phyloP scores from a whole-genome alignment of 2,329 filamentous ascomycete genomes.

The Paraphaeosphaeria sporulosa region DNA sequence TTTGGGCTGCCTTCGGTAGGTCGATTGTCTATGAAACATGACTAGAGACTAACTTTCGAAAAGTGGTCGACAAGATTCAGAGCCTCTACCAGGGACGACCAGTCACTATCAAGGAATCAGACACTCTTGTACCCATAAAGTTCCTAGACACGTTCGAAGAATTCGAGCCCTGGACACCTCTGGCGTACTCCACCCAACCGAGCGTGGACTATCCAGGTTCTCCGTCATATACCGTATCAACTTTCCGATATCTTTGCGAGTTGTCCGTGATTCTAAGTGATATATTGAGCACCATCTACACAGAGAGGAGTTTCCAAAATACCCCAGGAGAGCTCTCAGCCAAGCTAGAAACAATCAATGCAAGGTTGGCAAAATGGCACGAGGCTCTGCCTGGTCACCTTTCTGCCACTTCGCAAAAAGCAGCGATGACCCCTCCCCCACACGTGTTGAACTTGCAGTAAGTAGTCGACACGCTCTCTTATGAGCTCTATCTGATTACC shows the following conservation, averaged over 20 bases:
- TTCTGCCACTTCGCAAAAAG: conserved; percentile 44
- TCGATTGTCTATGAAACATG: background rate
- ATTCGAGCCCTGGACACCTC: conserved; percentile 60
- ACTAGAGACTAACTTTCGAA: conserved; percentile 13
- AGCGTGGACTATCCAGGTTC: conserved; percentile 42
- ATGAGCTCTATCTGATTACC: background rate
- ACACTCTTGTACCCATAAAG: conserved; percentile 56
- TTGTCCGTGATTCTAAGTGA: conserved; percentile 58
- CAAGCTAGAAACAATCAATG: conserved; percentile 50
- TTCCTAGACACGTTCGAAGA: conserved; percentile 63
- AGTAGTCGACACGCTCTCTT: conserved; percentile 8
- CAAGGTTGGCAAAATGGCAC: conserved; percentile 55
- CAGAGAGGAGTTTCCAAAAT: conserved; percentile 46
- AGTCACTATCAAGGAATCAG: conserved; percentile 55
- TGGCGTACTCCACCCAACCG: conserved; percentile 43
- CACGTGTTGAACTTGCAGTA: conserved; percentile 37
- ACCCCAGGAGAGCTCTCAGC: conserved; percentile 46
- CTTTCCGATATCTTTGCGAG: conserved; percentile 52
- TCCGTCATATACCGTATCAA: conserved; percentile 55
- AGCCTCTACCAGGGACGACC: conserved; percentile 64
- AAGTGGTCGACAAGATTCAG: conserved; percentile 60
- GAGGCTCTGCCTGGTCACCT: conserved; percentile 54
- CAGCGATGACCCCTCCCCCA: conserved; percentile 46
- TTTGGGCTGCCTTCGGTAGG: conserved; percentile 55
- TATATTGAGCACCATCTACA: conserved; percentile 47